A percentile compares a stretch with the other conserved stretches of the same genome.
Evolutionary conservation across 2,329 filamentous ascomycete genomes (phyloP).

Genomic region (Sclerotinia borealis): DNA sequence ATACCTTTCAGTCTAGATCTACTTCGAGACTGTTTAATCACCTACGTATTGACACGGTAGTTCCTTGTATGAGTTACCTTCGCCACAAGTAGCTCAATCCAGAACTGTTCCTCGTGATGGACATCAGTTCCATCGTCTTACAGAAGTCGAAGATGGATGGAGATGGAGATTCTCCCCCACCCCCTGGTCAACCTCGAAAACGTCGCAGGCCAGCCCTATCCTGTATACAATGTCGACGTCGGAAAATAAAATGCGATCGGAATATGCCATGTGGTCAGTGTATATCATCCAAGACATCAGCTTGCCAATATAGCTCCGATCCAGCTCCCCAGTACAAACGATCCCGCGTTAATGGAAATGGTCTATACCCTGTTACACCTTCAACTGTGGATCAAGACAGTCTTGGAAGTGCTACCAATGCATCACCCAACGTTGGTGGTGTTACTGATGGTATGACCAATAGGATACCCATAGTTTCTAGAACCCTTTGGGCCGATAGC

Average conservation of each 20-base stretch:
- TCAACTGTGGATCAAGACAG: neutral
- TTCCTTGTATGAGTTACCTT: neutral
- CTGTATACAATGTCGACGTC: slow-evolving; percentile 38
- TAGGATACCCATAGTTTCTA: neutral
- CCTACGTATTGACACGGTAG: neutral
- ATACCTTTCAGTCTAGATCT: neutral
- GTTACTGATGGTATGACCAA: neutral
- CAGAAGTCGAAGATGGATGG: neutral
- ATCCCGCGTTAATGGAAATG: neutral
- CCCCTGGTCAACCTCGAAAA: slow-evolving; percentile 20
- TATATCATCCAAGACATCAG: slow-evolving; percentile 1
- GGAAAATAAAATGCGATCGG: slow-evolving; percentile 15
- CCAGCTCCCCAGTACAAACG: neutral
- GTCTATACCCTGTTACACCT: slow-evolving; percentile 2
- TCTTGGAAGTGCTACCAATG: neutral
- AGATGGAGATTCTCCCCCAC: neutral
- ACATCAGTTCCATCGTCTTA: slow-evolving; percentile 9
- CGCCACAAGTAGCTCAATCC: neutral
- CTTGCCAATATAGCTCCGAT: slow-evolving; percentile 10
- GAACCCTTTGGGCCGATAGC: neutral
- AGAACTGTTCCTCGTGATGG: neutral
- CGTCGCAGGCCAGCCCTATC: slow-evolving; percentile 34
- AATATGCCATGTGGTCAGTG: slow-evolving; percentile 12
- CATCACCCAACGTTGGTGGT: neutral
- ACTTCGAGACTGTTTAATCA: neutral